These are phyloP conservation scores for Penicillium canariense DNA, from an alignment of 495 filamentous ascomycete genomes.

Conservation along the genomic window DNA sequence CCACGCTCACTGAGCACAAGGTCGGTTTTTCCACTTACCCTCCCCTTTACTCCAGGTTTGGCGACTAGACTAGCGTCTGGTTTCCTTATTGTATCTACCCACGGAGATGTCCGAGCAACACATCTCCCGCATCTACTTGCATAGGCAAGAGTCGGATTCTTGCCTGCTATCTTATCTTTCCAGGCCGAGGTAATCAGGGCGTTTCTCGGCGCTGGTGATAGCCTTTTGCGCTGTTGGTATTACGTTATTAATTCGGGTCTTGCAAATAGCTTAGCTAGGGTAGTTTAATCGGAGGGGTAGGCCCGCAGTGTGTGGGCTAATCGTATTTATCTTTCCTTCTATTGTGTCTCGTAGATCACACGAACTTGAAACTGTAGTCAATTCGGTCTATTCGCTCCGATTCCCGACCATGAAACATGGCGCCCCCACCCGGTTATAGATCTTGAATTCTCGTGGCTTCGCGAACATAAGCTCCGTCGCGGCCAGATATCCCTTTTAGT, in stretches of 20 bases:
- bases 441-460: constrained; percentile 40
- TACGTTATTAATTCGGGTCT: constrained; percentile 28
- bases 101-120: constrained; percentile 12
- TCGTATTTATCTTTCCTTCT: not conserved
- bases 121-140: not conserved
- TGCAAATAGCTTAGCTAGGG: constrained; percentile 26
- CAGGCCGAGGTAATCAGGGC: constrained; percentile 10
- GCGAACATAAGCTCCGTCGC: constrained; percentile 48
- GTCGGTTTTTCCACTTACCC: constrained; percentile 37
- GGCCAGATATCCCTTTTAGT: constrained; percentile 50
- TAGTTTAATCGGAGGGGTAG: constrained; percentile 20
- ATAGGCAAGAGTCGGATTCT: constrained; percentile 6
- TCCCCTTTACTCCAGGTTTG: constrained; percentile 25
- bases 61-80: constrained; percentile 13
- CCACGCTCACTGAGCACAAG: constrained; percentile 30
- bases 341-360: constrained; percentile 1
- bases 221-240: constrained; percentile 25
- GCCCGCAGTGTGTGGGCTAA: constrained; percentile 11
- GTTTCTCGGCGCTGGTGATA: constrained; percentile 8
- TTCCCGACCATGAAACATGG: constrained; percentile 32
- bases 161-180: constrained; percentile 19
- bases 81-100: not conserved
- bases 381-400: not conserved
- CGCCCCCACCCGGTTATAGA: constrained; percentile 37
- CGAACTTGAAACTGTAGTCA: not conserved